phyloP scores from a whole-genome alignment of 106 monocot species.

The Dendrobium chrysotoxum region DNA sequence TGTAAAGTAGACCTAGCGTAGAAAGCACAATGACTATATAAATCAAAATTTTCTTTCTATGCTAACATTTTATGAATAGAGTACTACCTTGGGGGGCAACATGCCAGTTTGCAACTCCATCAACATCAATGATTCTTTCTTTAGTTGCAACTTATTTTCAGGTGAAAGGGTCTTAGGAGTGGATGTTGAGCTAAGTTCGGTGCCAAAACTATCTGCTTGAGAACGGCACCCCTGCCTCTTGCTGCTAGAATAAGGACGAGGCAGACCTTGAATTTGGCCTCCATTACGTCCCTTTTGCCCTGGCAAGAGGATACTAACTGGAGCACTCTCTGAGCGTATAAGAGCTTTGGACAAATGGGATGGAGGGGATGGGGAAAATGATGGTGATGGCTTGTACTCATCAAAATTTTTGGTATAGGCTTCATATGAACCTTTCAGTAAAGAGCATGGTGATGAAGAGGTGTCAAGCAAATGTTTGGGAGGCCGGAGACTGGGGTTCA shows the following conservation, averaged over 20 bases:
- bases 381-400: conserved; percentile 42
- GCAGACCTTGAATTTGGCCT: conserved; percentile 11
- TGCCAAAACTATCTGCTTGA: conserved; percentile 16
- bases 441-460: conserved; percentile 13
- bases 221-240: conserved; percentile 12
- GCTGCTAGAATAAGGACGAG: conserved; percentile 28
- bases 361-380: conserved; percentile 47
- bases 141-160: conserved; percentile 20
- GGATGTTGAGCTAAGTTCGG: conserved; percentile 16
- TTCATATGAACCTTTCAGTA: conserved; percentile 7
- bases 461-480: background rate
- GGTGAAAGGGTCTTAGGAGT: conserved; percentile 23
- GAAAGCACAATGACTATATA: background rate
- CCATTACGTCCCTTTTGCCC: conserved; percentile 8
- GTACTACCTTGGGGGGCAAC: conserved; percentile 34
- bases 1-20: background rate
- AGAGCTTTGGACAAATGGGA: conserved; percentile 24
- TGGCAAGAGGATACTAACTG: conserved; percentile 29
- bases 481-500: conserved; percentile 4
- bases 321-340: conserved; percentile 54
- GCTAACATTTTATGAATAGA: background rate
- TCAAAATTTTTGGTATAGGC: conserved; percentile 29
- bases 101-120: conserved; percentile 15
- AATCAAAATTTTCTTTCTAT: background rate
- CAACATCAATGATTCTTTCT: conserved; percentile 8